These are phyloP conservation scores for Phytophthora foliorum DNA, from an alignment of 352 stramenopile species.

Conservation along the genomic window DNA sequence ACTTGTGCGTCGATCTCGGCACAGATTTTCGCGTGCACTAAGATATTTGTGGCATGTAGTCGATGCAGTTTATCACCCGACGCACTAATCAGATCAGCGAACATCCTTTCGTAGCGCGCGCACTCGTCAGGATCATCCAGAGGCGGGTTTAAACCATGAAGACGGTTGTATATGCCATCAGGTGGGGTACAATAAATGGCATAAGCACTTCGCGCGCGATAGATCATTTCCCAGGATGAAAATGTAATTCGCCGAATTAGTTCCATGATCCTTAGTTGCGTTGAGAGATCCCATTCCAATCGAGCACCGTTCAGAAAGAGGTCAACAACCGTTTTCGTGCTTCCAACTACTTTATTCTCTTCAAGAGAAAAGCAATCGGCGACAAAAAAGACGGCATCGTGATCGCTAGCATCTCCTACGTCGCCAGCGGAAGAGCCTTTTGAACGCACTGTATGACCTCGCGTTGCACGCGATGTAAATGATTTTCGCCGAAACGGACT, in stretches of 20 bases:
- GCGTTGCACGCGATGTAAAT: slow-evolving; percentile 24
- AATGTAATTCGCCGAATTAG: slow-evolving; percentile 74
- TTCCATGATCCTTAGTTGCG: slow-evolving; percentile 71
- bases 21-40: slow-evolving; percentile 48
- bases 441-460: background rate
- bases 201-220: slow-evolving; percentile 67
- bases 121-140: slow-evolving; percentile 58
- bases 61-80: slow-evolving; percentile 75
- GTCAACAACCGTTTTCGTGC: slow-evolving; percentile 66
- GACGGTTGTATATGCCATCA: slow-evolving; percentile 72
- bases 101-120: slow-evolving; percentile 38
- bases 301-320: slow-evolving; percentile 64
- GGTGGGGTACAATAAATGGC: slow-evolving; percentile 53
- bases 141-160: slow-evolving; percentile 63
- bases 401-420: background rate
- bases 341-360: slow-evolving; percentile 60
- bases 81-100: slow-evolving; percentile 66
- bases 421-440: background rate
- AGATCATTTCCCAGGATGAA: slow-evolving; percentile 85
- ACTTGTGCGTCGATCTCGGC: slow-evolving; percentile 44
- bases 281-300: slow-evolving; percentile 61
- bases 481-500: slow-evolving; percentile 16
- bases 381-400: slow-evolving; percentile 50
- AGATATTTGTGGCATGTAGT: slow-evolving; percentile 60
- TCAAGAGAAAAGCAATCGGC: slow-evolving; percentile 72